Evolutionary conservation across 441 rosid species (phyloP).

Genomic region (Mallotus repandus): DNA sequence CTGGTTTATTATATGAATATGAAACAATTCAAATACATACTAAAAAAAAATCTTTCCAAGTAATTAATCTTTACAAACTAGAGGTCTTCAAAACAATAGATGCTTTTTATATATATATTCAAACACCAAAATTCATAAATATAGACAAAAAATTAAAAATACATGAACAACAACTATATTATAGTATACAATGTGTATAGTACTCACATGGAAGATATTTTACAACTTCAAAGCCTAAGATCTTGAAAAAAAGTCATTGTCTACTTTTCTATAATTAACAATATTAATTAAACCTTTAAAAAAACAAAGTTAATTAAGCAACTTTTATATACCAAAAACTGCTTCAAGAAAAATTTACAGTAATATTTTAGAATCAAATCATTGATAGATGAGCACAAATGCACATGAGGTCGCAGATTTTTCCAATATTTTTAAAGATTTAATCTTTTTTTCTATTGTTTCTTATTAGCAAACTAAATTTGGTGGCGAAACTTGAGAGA

Average conservation of each 20-base stretch:
- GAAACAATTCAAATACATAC: too few relatives aligned
- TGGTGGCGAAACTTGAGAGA: slow-evolving; percentile 9
- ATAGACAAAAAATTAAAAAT: too few relatives aligned
- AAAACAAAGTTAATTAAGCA: neutral
- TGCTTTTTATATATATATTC: too few relatives aligned
- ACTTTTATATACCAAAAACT: neutral
- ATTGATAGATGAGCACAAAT: neutral
- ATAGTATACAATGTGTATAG: too few relatives aligned
- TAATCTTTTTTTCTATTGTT: neutral
- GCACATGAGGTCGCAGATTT: slow-evolving; percentile 20
- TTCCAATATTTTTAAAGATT: neutral
- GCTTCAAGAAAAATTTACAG: neutral
- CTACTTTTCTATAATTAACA: slow-evolving; percentile 5
- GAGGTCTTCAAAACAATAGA: too few relatives aligned
- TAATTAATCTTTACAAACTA: too few relatives aligned
- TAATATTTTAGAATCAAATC: neutral
- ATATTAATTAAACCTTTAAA: neutral
- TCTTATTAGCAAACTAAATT: neutral
- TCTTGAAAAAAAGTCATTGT: neutral
- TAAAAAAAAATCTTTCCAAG: too few relatives aligned
- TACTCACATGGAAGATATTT: slow-evolving; percentile 12
- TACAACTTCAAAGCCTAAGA: neutral
- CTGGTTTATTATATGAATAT: too few relatives aligned
- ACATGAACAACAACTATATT: too few relatives aligned
- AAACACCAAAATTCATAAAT: too few relatives aligned